Conservation (phyloP, 768 basidiomycete species). For the Lactarius hatsudake region DNA sequence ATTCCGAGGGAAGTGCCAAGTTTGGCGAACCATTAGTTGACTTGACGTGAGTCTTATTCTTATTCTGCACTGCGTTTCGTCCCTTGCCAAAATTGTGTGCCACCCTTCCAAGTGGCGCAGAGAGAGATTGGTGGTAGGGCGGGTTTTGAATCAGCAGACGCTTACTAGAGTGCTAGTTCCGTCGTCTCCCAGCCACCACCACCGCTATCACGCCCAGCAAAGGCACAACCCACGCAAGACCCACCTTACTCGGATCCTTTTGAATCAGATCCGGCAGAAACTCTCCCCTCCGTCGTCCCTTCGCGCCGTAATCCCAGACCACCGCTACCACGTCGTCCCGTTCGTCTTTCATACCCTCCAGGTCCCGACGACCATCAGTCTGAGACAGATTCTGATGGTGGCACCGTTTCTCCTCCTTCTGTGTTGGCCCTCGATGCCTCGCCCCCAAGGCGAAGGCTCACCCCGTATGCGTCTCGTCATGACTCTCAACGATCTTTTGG, state of each 20-base stretch:
- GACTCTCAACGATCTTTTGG: slow-evolving; percentile 11
- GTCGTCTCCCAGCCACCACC: not conserved
- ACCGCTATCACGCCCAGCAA: slow-evolving; percentile 3
- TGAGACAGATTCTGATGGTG: slow-evolving; percentile 6
- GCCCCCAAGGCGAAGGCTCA: not conserved
- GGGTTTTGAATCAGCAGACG: not conserved
- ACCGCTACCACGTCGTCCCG: slow-evolving; percentile 16
- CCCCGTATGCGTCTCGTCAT: not conserved
- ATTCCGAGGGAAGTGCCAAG: not conserved
- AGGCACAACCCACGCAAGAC: not conserved
- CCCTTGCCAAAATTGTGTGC: not conserved
- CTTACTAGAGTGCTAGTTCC: slow-evolving; percentile 17
- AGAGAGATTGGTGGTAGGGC: not conserved
- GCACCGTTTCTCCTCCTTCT: slow-evolving; percentile 4
- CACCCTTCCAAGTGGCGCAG: not conserved
- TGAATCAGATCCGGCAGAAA: slow-evolving; percentile 4
- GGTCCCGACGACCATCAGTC: slow-evolving; percentile 6
- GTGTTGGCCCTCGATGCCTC: not conserved
- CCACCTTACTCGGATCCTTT: slow-evolving; percentile 11
- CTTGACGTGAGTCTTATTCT: slow-evolving; percentile 9
- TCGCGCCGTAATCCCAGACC: slow-evolving; percentile 6
- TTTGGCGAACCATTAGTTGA: not conserved
- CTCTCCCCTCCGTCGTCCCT: not conserved
- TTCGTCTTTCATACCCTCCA: slow-evolving; percentile 18
- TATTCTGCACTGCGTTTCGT: not conserved